Percentiles rank a stretch among this genome's conserved stretches.
These are phyloP conservation scores for Carallia pectinifolia DNA, from an alignment of 345 rosid genomes.

Conservation along the genomic window DNA sequence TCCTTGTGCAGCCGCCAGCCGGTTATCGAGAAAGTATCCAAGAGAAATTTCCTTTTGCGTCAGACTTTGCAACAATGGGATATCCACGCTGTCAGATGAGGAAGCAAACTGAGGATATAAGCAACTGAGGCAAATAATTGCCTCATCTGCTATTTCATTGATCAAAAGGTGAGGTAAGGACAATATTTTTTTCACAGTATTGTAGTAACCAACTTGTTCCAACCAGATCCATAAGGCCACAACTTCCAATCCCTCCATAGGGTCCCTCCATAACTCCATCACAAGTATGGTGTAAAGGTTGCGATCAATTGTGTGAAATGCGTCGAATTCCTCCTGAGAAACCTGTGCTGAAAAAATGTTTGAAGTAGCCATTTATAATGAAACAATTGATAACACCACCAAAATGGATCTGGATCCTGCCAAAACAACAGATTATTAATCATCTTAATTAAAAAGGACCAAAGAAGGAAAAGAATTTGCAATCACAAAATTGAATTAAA, in stretches of 20 bases:
- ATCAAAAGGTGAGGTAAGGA: slow-evolving; percentile 33
- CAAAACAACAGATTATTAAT: background rate
- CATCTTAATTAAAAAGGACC: background rate
- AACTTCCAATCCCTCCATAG: slow-evolving; percentile 38
- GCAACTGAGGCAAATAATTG: slow-evolving; percentile 35
- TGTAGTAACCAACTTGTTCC: slow-evolving; percentile 34
- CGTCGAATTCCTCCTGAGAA: slow-evolving; percentile 28
- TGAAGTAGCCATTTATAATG: slow-evolving; percentile 10
- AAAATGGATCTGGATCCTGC: slow-evolving; percentile 8
- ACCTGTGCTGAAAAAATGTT: background rate
- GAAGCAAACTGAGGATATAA: slow-evolving; percentile 10
- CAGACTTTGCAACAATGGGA: slow-evolving; percentile 32
- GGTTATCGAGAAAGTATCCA: slow-evolving; percentile 22
- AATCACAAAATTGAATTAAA: background rate
- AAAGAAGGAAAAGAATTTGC: background rate
- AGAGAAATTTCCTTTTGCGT: slow-evolving; percentile 33
- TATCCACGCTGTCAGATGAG: slow-evolving; percentile 15
- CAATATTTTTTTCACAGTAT: slow-evolving; percentile 30
- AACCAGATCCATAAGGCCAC: slow-evolving; percentile 56
- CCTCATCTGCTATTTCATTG: slow-evolving; percentile 47
- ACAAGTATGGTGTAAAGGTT: slow-evolving; percentile 38
- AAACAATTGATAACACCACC: background rate
- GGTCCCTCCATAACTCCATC: slow-evolving; percentile 40
- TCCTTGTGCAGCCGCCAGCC: slow-evolving; percentile 25
- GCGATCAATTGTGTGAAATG: slow-evolving; percentile 52